Percentiles rank a stretch among this genome's conserved stretches.
These are phyloP conservation scores for Henckelia pumila DNA, from an alignment of 257 asterid genomes.

Conservation along the genomic window DNA sequence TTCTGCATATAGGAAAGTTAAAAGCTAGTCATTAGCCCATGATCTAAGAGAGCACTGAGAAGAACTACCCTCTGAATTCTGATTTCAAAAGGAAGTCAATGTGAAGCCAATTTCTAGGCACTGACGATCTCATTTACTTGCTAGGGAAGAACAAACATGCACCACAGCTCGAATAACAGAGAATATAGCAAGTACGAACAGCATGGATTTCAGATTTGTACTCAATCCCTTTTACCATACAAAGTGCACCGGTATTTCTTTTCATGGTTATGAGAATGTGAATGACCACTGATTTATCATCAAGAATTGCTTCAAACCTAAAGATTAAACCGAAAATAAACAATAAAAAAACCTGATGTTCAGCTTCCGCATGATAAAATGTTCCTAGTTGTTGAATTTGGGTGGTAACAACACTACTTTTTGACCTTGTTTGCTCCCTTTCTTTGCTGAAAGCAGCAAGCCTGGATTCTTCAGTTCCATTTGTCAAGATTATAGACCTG, in stretches of 20 bases:
- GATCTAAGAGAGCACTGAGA: constrained; percentile 6
- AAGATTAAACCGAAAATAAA: background rate
- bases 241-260: background rate
- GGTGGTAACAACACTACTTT: constrained; percentile 73
- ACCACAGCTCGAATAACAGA: constrained; percentile 5
- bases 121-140: background rate
- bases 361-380: constrained; percentile 86
- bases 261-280: background rate
- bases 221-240: constrained; percentile 16
- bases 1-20: constrained; percentile 45
- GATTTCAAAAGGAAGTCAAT: background rate
- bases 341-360: constrained; percentile 69
- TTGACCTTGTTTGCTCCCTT: constrained; percentile 88
- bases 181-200: background rate
- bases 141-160: constrained; percentile 22
- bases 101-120: background rate
- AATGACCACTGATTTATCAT: constrained; percentile 5
- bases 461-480: constrained; percentile 85
- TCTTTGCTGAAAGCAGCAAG: constrained; percentile 88
- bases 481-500: constrained; percentile 89
- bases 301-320: constrained; percentile 15
- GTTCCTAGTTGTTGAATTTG: constrained; percentile 70
- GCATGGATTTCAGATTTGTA: constrained; percentile 14
- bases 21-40: constrained; percentile 23
- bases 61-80: background rate